Evolutionary conservation across 2,329 filamentous ascomycete genomes (phyloP), one percentile per base, ranked within the genome.

Genomic region (Xylariaceae sp.): DNA sequence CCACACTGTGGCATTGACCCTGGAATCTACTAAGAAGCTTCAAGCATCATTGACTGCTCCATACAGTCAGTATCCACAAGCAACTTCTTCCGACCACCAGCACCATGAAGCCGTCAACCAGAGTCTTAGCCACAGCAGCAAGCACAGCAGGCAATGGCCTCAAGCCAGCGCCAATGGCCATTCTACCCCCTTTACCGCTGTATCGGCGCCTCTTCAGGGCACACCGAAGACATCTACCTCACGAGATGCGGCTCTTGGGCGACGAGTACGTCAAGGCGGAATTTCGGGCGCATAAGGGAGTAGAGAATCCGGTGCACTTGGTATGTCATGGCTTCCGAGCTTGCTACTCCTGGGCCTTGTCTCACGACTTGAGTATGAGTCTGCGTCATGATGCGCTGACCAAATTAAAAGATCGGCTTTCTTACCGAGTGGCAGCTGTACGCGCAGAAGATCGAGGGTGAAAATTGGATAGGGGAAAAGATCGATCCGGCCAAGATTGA

Each of bases 371-470:
- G 22, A 11, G 22, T n/a, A n/a, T n/a, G n/a, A n/a, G n/a, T n/a
- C n/a, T n/a, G n/a, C n/a, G 22, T 11, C 11, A 26, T 11, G 11
- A 26, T 26, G 22, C 11, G 11, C 22, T 26, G 22, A 26, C 22
- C 13, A 16, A 13, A 18, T 9, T 12, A 38, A 12, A 51, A 95
- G 89, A 89, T 97, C 55, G 93, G 91, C 2, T 98, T 98, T 64
- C 73, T 98, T 53, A 91, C 87, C 0, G 90, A 97, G 64, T 98
- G 91, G 91, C 93, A 98, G 64, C 69, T 88, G 39, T 98, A 97
- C 60, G 90, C 89, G 2, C 91, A 98, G 62, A 83, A 89, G 61
- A 69, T 98, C 13, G 91, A 97, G 60, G 91, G 90, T 0, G 85
- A 95, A 39, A 64, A 75, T 0, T 97, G 93, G 93, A 74, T 78